These are phyloP conservation scores for Misopates orontium DNA, from an alignment of 257 asterid species.

Conservation along the genomic window DNA sequence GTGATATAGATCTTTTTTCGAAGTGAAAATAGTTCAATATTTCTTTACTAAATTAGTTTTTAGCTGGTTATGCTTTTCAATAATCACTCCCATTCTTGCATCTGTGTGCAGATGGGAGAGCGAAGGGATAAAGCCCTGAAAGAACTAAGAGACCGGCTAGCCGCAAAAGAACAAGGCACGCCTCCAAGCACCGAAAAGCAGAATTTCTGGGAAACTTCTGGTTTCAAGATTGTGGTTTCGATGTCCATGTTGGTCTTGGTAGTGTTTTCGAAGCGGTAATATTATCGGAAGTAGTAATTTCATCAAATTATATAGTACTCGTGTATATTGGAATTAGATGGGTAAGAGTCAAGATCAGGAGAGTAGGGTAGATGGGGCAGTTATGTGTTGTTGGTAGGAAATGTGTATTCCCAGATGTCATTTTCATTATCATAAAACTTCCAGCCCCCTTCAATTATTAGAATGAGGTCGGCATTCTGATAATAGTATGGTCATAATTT, in stretches of 20 bases:
- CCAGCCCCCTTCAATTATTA: slow-evolving; percentile 25
- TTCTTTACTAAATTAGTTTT: neutral
- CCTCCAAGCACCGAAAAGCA: slow-evolving; percentile 42
- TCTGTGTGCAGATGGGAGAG: slow-evolving; percentile 72
- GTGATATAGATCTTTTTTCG: neutral
- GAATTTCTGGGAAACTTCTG: slow-evolving; percentile 78
- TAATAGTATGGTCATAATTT: slow-evolving; percentile 1
- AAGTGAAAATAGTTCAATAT: neutral
- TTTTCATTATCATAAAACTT: slow-evolving; percentile 21
- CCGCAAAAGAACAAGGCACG: slow-evolving; percentile 45
- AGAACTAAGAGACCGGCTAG: slow-evolving; percentile 75
- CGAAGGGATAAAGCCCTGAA: slow-evolving; percentile 74
- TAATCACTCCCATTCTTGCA: neutral
- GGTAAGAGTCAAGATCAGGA: slow-evolving; percentile 30
- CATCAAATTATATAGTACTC: slow-evolving; percentile 2
- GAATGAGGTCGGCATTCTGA: slow-evolving; percentile 17
- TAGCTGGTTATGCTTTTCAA: neutral
- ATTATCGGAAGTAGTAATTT: slow-evolving; percentile 41
- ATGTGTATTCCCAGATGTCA: slow-evolving; percentile 22
- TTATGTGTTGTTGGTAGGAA: slow-evolving; percentile 26
- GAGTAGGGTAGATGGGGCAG: slow-evolving; percentile 23
- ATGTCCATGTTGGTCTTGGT: slow-evolving; percentile 85
- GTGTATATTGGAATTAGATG: slow-evolving; percentile 40
- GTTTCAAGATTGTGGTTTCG: slow-evolving; percentile 79
- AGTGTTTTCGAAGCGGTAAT: slow-evolving; percentile 68